A percentile compares a stretch with the other conserved stretches of the same genome.
phyloP scores from a whole-genome alignment of 805 yeast genomes.

The Wickerhamomyces bisporus region DNA sequence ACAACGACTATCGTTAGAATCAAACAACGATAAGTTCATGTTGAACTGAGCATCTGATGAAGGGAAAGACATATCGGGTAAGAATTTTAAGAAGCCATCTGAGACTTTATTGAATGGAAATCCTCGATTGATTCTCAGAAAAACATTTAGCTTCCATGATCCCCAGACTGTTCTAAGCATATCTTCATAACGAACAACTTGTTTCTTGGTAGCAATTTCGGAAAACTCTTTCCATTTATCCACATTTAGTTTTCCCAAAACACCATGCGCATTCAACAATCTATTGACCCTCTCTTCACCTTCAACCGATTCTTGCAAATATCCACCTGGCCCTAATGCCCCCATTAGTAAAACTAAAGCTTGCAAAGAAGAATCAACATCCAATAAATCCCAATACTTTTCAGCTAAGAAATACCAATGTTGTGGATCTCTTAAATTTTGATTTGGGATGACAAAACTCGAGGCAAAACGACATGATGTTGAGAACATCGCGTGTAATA shows the following conservation, averaged over 20 bases:
- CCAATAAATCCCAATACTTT: constrained; percentile 27
- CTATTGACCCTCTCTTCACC: constrained; percentile 22
- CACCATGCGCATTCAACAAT: constrained; percentile 13
- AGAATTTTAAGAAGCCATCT: constrained; percentile 23
- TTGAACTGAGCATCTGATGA: constrained; percentile 18
- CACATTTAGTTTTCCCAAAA: constrained; percentile 11
- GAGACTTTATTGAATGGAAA: constrained; percentile 26
- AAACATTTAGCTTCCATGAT: constrained; percentile 31
- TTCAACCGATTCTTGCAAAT: constrained; percentile 23
- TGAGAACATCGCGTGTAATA: constrained; percentile 32
- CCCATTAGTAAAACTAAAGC: constrained; percentile 26
- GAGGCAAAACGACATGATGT: constrained; percentile 29
- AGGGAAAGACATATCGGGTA: constrained; percentile 31
- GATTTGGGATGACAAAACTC: constrained; percentile 21
- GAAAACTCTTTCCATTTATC: constrained; percentile 24
- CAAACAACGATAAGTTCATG: constrained; percentile 18
- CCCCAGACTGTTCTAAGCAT: constrained; percentile 33
- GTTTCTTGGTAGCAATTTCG: constrained; percentile 26
- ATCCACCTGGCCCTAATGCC: constrained; percentile 26
- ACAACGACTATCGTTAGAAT: constrained; percentile 10
- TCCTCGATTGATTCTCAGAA: constrained; percentile 30
- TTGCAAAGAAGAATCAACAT: constrained; percentile 23
- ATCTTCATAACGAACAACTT: constrained; percentile 30
- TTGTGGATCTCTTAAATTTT: constrained; percentile 25
- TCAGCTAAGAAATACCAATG: constrained; percentile 34